Base-by-base conservation (phyloP, 352 stramenopile genomes). In the Peronosclerospora sorghi region DNA sequence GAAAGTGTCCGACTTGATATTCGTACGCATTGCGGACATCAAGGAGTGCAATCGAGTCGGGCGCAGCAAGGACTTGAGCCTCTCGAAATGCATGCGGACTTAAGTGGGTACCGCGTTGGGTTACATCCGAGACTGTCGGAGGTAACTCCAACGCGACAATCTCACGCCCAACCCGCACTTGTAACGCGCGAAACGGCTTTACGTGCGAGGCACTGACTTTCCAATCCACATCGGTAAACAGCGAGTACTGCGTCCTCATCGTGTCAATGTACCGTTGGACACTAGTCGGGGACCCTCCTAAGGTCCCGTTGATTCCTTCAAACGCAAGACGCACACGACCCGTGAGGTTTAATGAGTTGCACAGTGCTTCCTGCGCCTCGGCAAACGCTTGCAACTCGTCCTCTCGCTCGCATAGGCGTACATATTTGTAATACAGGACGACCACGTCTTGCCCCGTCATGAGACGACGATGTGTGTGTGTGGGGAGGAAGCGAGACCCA, bases 261-360 rank as follows among this genome's bases (percentile, higher is more conserved):
- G 5, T 20, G 8, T 58, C 45, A 9, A 87, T 67, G 65, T 95
- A 95, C 43, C 60, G 48, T 15, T 79, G 56, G 28, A 95, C 62
- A 37, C 15, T 51, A 13, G 36, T 39, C 0, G 29, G 41, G 2
- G 50, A 46, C 12, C 78, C 79, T 14, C 71, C 75, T 1, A 95
- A 59, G 35, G 82, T 93, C 34, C 83, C 83, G 48, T 95, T 95
- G 54, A 95, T 77, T 30, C 83, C 83, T 44, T 95, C 83, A n/a
- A 60, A 42, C 9, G 78, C 76, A 20, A 95, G 62, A 20, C 81
- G 73, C 32, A 95, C 66, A 43, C 83, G 73, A 21, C 83, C 83
- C 3, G 51, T 59, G 48, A 94, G 75, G 23, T 39, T 24, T 29
- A 91, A 59, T 7, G 55, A 62, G 28, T 29, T 30, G 43, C 76